Conservation (phyloP, 1,284 basidiomycete species). For the Rhodotorula sp. region DNA sequence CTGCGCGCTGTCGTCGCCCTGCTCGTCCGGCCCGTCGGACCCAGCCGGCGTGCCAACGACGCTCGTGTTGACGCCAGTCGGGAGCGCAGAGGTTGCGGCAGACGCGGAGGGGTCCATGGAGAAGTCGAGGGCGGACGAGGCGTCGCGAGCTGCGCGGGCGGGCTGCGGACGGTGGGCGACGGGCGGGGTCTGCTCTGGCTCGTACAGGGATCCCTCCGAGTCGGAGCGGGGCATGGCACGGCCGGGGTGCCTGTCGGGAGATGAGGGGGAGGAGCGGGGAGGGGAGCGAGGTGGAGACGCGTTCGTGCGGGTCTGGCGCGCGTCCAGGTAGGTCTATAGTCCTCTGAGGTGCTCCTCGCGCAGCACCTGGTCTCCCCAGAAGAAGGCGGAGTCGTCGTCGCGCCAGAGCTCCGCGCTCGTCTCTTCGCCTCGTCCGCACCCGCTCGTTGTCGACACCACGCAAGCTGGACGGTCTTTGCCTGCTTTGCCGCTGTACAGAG, state of each 20-base stretch:
- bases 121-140: slow-evolving; percentile 2
- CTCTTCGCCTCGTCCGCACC: too few species aligned
- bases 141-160: not conserved
- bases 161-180: not conserved
- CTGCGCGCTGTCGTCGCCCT: slow-evolving; percentile 1
- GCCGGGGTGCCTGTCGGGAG: not conserved
- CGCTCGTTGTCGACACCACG: too few species aligned
- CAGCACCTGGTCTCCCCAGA: too few species aligned
- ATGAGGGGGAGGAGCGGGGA: not conserved
- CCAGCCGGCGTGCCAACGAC: slow-evolving; percentile 8
- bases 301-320: not conserved
- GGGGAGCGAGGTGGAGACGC: not conserved
- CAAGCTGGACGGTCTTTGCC: too few species aligned
- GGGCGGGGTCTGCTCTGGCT: not conserved
- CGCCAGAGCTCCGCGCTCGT: too few species aligned
- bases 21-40: slow-evolving; percentile 2
- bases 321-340: not conserved
- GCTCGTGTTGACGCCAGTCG: slow-evolving; percentile 7
- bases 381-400: too few species aligned
- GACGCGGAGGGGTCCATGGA: not conserved
- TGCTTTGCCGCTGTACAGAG: too few species aligned
- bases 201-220: slow-evolving; percentile 12
- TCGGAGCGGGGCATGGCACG: not conserved
- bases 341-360: not conserved
- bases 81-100: not conserved